Base-by-base conservation (phyloP, 768 basidiomycete genomes). In the Mycena belliarum region DNA sequence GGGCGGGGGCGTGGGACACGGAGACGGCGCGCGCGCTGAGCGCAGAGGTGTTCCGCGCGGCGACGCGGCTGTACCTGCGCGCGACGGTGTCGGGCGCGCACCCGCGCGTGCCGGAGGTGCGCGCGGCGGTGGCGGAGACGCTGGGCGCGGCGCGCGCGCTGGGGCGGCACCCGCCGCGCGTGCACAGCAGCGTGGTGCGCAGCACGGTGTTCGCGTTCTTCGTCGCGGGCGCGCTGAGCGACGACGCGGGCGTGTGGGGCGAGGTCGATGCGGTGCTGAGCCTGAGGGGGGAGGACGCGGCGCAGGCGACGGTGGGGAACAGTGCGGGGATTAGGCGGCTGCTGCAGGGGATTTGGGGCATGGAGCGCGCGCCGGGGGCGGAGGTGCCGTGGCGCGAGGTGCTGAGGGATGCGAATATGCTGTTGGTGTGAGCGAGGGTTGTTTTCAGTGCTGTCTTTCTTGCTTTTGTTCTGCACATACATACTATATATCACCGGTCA, bases 131-230 rank as follows among this genome's bases (percentile, higher is more conserved):
- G 26, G 54, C 75, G 18, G 81, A 86, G 21, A 82, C 82, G 42
- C 78, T 88, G 68, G 58, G 65, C 5, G 76, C 79, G 58, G 73
- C 88, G 54, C 69, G 61, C 63, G 64, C 57, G 16, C 76, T 79
- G 29, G 68, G 64, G 42, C 72, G 76, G 42, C 72, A 76, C 40
- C 73, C 78, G 45, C 78, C 79, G 41, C 77, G 48, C 14, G 33
- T 60, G 44, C 24, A 46, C 25, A 51, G 44, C 40, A 46, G 81
- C 15, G 86, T 92, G 25, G 80, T 91, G 55, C 79, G 89, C 37
- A 89, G 86, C 72, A 90, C 89, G 25, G 88, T 92, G 63, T 91
- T 92, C 65, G 82, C 83, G 43, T 84, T 90, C 57, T 91, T 86
- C 66, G 80, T 93, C 49, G 83, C 83, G 59, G 89, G 89, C 1